Base-by-base conservation (phyloP, 441 rosid genomes). In the Melastoma candidum region DNA sequence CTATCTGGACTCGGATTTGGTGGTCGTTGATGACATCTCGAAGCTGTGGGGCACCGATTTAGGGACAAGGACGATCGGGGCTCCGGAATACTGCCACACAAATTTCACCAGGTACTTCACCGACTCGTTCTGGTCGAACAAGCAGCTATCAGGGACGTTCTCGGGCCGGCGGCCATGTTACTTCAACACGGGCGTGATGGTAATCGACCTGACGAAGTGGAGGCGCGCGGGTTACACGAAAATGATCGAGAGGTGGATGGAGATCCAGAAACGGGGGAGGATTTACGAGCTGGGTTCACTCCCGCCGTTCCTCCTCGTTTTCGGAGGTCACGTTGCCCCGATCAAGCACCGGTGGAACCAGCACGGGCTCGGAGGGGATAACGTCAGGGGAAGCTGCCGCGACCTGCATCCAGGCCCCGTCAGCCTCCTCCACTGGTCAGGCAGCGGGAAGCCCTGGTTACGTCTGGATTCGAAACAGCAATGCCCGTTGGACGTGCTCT, bases 171-270 rank as follows among this genome's bases (percentile, higher is more conserved):
- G 46, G 5, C 84, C 87, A 13, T 87, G 96, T 48, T 87, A 84
- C 68, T 87, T 87, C 70, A 87, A 87, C 72, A 87, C 94, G 1
- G 96, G 96, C 4, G 96, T 87, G 63, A 80, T 87, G 94, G 94
- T 87, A 71, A 84, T 87, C 56, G 94, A 87, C 80, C 84, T 87
- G 58, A 69, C 59, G 49, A 76, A 67, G 60, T 87, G 96, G 96
- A 74, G 96, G 69, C 61, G 71, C 68, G 74, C 64, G 63, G 83
- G 90, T 12, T 87, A 80, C 72, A 78, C 94, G 36, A 82, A 66
- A 61, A 73, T 80, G 53, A 84, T 87, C 2, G 96, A 87, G 81
- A 73, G 72, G 63, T 87, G 96, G 96, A 87, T 87, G 96, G 90
- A 84, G 79, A 77, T 84, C 57, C 96, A 87, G 77, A 84, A 72